phyloP scores from a whole-genome alignment of 2,329 filamentous ascomycete species.

The Fusarium sp. region DNA sequence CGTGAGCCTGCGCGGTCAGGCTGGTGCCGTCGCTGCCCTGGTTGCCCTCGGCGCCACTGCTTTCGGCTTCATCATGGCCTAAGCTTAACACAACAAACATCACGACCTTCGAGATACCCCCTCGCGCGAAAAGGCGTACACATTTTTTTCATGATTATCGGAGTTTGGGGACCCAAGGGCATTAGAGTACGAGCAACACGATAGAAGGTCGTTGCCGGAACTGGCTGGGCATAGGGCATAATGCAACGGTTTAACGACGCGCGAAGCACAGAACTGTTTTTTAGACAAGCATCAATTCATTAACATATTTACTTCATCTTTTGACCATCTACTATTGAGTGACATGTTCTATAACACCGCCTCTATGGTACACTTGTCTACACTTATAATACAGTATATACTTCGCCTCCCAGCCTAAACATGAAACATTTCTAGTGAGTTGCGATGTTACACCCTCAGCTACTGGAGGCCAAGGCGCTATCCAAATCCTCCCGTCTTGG shows the following conservation, averaged over 20 bases:
- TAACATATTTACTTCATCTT: not conserved
- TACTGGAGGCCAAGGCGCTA: not conserved
- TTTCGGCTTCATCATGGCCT: conserved; percentile 40
- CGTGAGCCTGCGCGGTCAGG: conserved; percentile 11
- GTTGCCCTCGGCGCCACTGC: conserved; percentile 42
- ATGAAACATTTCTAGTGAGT: conserved; percentile 1
- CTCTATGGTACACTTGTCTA: conserved; percentile 11
- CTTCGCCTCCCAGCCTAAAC: not conserved
- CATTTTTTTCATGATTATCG: conserved; percentile 8
- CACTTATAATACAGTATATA: conserved; percentile 30
- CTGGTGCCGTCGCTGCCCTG: conserved; percentile 29
- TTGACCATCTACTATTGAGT: not conserved
- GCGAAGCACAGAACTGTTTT: not conserved
- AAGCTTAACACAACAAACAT: conserved; percentile 5
- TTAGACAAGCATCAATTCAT: not conserved
- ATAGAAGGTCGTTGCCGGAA: conserved; percentile 11
- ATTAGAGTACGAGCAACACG: conserved; percentile 15
- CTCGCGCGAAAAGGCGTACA: conserved; percentile 10
- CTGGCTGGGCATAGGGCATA: conserved; percentile 11
- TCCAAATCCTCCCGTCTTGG: not conserved
- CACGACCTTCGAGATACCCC: conserved; percentile 9
- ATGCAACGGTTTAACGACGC: conserved; percentile 17
- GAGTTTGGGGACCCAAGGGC: conserved; percentile 25
- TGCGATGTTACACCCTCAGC: conserved; percentile 1
- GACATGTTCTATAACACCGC: not conserved